A percentile compares a stretch with the other conserved stretches of the same genome.
phyloP scores from a whole-genome alignment of 2,329 filamentous ascomycete genomes.

The Trichoderma afroharzianum region DNA sequence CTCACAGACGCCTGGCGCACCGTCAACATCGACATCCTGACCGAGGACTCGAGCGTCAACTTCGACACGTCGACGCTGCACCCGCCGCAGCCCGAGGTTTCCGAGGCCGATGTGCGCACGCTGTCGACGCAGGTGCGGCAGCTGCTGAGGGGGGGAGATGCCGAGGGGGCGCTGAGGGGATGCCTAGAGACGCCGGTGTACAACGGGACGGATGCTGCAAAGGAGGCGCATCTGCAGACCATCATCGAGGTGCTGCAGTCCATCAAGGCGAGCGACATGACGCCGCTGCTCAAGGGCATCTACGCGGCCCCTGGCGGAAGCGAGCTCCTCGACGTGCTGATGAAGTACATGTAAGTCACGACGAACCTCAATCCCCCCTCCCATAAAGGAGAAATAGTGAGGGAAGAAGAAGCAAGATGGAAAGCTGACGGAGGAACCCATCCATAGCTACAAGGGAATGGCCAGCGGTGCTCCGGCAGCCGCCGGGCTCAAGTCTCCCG shows the following conservation, averaged over 20 bases:
- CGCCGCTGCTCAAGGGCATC: slow-evolving; percentile 76
- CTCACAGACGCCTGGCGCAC: slow-evolving; percentile 72
- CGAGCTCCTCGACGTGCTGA: slow-evolving; percentile 85
- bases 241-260: slow-evolving; percentile 92
- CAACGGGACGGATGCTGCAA: slow-evolving; percentile 54
- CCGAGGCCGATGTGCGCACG: slow-evolving; percentile 73
- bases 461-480: slow-evolving; percentile 38
- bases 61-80: slow-evolving; percentile 84
- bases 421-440: background rate
- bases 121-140: slow-evolving; percentile 81
- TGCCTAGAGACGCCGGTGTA: slow-evolving; percentile 85
- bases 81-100: slow-evolving; percentile 69
- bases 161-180: slow-evolving; percentile 78
- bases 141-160: slow-evolving; percentile 79
- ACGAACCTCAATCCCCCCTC: background rate
- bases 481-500: slow-evolving; percentile 40
- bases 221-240: slow-evolving; percentile 81
- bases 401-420: background rate
- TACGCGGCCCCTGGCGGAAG: slow-evolving; percentile 74
- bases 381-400: background rate
- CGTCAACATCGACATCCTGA: slow-evolving; percentile 89
- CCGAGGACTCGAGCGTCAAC: slow-evolving; percentile 86
- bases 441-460: slow-evolving; percentile 84
- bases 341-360: slow-evolving; percentile 86
- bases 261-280: slow-evolving; percentile 96